phyloP scores from a whole-genome alignment of 2,329 filamentous ascomycete genomes.

The Salinomyces thailandicus region DNA sequence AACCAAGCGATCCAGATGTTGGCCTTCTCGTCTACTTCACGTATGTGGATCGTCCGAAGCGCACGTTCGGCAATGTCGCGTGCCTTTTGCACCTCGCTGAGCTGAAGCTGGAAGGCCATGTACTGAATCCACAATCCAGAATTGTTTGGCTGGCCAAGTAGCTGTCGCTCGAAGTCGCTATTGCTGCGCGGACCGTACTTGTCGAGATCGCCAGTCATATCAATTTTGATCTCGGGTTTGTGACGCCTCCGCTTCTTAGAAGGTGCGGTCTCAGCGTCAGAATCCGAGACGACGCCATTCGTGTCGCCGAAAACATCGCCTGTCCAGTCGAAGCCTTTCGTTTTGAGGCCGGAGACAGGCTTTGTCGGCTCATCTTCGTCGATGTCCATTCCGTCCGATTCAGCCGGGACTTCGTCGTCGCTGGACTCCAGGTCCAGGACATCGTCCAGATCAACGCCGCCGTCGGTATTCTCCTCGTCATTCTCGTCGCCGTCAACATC shows the following conservation, averaged over 20 bases:
- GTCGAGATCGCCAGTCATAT: conserved; percentile 86
- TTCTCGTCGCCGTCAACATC: conserved; percentile 29
- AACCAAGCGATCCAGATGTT: conserved; percentile 93
- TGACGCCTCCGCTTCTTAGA: conserved; percentile 53
- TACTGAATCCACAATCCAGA: conserved; percentile 90
- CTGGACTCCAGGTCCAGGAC: conserved; percentile 36
- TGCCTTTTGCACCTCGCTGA: conserved; percentile 79
- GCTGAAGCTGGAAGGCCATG: conserved; percentile 96
- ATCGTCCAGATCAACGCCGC: conserved; percentile 17
- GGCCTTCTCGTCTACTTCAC: conserved; percentile 83
- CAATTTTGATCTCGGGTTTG: conserved; percentile 71
- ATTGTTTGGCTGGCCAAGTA: conserved; percentile 88
- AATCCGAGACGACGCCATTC: conserved; percentile 44
- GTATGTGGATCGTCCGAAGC: conserved; percentile 79
- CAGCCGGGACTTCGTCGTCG: conserved; percentile 36
- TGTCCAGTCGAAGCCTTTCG: conserved; percentile 80
- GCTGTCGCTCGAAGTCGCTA: conserved; percentile 84
- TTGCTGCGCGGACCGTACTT: conserved; percentile 77
- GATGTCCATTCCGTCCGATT: conserved; percentile 36
- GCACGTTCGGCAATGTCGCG: conserved; percentile 84
- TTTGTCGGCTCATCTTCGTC: conserved; percentile 24
- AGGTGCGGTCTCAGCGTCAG: conserved; percentile 41
- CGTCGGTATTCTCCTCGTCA: conserved; percentile 25
- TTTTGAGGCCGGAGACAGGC: conserved; percentile 44
- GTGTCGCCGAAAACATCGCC: conserved; percentile 46